Evolutionary conservation across 2,329 filamentous ascomycete genomes (phyloP).

Genomic region (Pseudogymnoascus sp.): DNA sequence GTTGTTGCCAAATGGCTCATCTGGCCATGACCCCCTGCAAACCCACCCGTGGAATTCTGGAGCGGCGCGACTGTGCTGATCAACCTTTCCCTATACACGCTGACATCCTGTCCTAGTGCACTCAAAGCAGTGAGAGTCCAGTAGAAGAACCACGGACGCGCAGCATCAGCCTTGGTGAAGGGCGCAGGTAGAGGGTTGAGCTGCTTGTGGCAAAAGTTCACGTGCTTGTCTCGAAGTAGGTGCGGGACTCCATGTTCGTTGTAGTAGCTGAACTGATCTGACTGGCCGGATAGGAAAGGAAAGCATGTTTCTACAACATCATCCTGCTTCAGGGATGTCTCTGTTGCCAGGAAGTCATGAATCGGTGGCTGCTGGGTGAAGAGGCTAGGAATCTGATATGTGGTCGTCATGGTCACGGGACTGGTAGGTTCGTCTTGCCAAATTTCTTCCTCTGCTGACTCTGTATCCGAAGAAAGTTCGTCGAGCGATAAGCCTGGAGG

Average conservation of each 20-base stretch:
- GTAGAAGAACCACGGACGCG: slow-evolving; percentile 88
- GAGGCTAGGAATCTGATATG: slow-evolving; percentile 40
- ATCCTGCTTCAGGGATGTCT: slow-evolving; percentile 60
- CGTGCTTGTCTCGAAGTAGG: slow-evolving; percentile 57
- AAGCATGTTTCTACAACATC: slow-evolving; percentile 61
- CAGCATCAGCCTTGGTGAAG: slow-evolving; percentile 74
- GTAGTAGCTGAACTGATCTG: slow-evolving; percentile 40
- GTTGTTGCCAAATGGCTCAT: slow-evolving; percentile 80
- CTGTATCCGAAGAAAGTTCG: background rate
- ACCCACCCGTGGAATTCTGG: slow-evolving; percentile 78
- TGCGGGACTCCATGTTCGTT: slow-evolving; percentile 68
- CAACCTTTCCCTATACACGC: slow-evolving; percentile 57
- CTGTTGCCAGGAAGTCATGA: slow-evolving; percentile 56
- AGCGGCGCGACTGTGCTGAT: slow-evolving; percentile 68
- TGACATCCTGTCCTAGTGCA: slow-evolving; percentile 67
- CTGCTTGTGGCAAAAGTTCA: slow-evolving; percentile 52
- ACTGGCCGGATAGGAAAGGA: slow-evolving; percentile 52
- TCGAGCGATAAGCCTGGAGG: background rate
- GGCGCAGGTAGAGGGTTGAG: slow-evolving; percentile 55
- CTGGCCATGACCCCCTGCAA: slow-evolving; percentile 90
- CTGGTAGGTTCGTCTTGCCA: slow-evolving; percentile 6
- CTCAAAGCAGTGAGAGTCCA: slow-evolving; percentile 75
- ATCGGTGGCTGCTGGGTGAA: slow-evolving; percentile 54
- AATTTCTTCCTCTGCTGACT: slow-evolving; percentile 8
- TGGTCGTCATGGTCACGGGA: slow-evolving; percentile 8